These are phyloP conservation scores for Epichloe festucae DNA, from an alignment of 2,329 filamentous ascomycete genomes.

Conservation along the genomic window DNA sequence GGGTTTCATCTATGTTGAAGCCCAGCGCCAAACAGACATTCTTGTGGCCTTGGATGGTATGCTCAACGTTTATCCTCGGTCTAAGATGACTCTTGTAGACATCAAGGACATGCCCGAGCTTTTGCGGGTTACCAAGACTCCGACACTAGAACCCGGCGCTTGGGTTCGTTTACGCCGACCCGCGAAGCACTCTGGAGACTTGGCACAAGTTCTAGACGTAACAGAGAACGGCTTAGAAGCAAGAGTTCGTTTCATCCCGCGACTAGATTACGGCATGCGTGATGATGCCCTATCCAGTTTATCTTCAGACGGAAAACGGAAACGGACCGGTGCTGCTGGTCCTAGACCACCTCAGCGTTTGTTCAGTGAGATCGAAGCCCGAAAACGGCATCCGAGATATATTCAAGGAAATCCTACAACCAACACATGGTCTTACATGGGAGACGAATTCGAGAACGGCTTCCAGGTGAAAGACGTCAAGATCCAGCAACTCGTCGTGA, in stretches of 20 bases:
- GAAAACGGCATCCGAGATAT: slow-evolving; percentile 63
- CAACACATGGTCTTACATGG: slow-evolving; percentile 73
- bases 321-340: slow-evolving; percentile 50
- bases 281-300: slow-evolving; percentile 48
- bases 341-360: slow-evolving; percentile 74
- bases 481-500: slow-evolving; percentile 71
- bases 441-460: slow-evolving; percentile 82
- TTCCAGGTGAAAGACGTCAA: slow-evolving; percentile 92
- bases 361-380: slow-evolving; percentile 86
- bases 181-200: slow-evolving; percentile 72
- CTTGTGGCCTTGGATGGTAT: slow-evolving; percentile 70
- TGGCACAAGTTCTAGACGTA: slow-evolving; percentile 85
- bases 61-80: slow-evolving; percentile 78
- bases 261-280: slow-evolving; percentile 80
- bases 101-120: slow-evolving; percentile 97
- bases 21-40: slow-evolving; percentile 75
- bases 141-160: slow-evolving; percentile 70
- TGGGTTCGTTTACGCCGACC: slow-evolving; percentile 81
- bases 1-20: slow-evolving; percentile 92
- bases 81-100: slow-evolving; percentile 76
- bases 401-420: slow-evolving; percentile 58
- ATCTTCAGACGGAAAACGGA: slow-evolving; percentile 58
- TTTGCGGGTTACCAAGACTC: slow-evolving; percentile 78
- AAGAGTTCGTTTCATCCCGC: slow-evolving; percentile 74
- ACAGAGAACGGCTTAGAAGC: slow-evolving; percentile 88